Evolutionary conservation across 2,329 filamentous ascomycete genomes (phyloP).

Genomic region (Fusarium sp.): DNA sequence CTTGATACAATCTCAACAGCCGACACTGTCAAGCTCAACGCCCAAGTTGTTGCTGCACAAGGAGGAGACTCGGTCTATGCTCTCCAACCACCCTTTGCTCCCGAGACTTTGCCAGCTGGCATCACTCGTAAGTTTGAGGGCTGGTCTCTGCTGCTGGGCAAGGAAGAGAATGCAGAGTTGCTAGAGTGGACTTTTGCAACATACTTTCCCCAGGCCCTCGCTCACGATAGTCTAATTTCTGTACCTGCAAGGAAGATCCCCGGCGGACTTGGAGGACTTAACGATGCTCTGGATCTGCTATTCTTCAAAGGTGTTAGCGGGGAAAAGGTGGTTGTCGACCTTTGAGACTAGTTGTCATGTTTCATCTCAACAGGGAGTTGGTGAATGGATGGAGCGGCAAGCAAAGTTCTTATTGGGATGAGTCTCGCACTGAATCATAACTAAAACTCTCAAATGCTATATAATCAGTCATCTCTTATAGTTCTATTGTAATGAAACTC

Average conservation of each 20-base stretch:
- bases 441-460: no score
- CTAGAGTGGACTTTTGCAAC: slow-evolving; percentile 30
- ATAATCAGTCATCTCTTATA: no score
- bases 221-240: slow-evolving; percentile 10
- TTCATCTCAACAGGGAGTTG: background rate
- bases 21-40: slow-evolving; percentile 28
- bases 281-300: slow-evolving; percentile 22
- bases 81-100: slow-evolving; percentile 27
- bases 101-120: slow-evolving; percentile 21
- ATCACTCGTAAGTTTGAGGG: slow-evolving; percentile 31
- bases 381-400: no score
- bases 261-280: slow-evolving; percentile 25
- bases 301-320: slow-evolving; percentile 30
- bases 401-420: no score
- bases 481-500: no score
- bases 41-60: slow-evolving; percentile 20
- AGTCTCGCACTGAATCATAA: no score
- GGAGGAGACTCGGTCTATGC: slow-evolving; percentile 28
- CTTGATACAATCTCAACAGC: slow-evolving; percentile 28
- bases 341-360: slow-evolving; percentile 1
- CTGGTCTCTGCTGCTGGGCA: slow-evolving; percentile 31
- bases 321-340: slow-evolving; percentile 34
- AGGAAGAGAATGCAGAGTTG: slow-evolving; percentile 25
- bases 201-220: slow-evolving; percentile 27
- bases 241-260: slow-evolving; percentile 24